Evolutionary conservation across 371 early-diverging fungal species (phyloP).

Genomic region (Funneliformis caledonium): DNA sequence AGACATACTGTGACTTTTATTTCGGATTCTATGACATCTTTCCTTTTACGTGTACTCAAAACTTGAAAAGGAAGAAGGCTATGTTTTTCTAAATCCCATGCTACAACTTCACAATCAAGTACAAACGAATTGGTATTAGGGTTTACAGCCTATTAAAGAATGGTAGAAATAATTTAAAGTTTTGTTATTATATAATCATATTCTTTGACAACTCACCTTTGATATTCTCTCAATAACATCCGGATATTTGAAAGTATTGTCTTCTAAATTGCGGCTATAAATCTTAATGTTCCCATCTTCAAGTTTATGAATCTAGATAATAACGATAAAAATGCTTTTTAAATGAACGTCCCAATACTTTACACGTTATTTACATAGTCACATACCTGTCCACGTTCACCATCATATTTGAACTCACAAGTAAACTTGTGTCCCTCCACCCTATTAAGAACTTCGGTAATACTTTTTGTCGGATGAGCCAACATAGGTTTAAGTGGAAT

Average conservation of each 20-base stretch:
- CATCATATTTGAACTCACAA: constrained; percentile 99
- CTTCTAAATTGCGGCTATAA: constrained; percentile 98
- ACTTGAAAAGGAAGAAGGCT: constrained; percentile 98
- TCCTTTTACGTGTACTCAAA: constrained; percentile 96
- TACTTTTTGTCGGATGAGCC: constrained; percentile 97
- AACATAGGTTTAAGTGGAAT: constrained; percentile 99
- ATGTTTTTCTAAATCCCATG: constrained; percentile 90
- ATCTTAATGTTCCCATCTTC: constrained; percentile 78
- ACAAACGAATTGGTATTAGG: constrained; percentile 84
- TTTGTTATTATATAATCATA: neutral
- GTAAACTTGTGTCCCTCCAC: constrained; percentile 93
- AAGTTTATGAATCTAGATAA: constrained; percentile 73
- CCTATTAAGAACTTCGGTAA: constrained; percentile 93
- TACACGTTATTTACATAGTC: neutral
- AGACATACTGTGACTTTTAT: constrained; percentile 96
- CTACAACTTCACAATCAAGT: constrained; percentile 99
- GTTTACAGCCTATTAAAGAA: constrained; percentile 59
- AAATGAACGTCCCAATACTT: neutral
- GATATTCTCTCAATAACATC: constrained; percentile 82
- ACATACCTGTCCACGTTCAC: constrained; percentile 97
- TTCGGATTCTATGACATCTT: constrained; percentile 91
- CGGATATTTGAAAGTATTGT: constrained; percentile 94
- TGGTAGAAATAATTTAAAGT: neutral
- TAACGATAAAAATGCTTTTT: neutral
- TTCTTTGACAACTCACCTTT: constrained; percentile 53